Evolutionary conservation across 31 red algal species (phyloP).

Genomic region (Odonthalia washingtoniensis): DNA sequence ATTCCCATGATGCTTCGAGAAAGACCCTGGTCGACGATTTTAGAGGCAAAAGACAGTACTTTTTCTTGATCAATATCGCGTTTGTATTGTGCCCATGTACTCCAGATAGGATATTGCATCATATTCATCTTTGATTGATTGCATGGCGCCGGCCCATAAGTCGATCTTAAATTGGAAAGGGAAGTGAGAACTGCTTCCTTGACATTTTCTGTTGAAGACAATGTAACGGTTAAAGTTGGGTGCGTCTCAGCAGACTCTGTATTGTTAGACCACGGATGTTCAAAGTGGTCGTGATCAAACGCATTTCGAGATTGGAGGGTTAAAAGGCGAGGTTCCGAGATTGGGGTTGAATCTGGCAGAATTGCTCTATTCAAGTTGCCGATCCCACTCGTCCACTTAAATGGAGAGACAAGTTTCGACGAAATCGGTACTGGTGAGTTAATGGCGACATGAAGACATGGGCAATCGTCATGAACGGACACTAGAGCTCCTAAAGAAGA

Average conservation of each 20-base stretch:
- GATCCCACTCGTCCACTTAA: conserved; percentile 71
- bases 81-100: conserved; percentile 93
- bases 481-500: conserved; percentile 62
- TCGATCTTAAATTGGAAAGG: conserved; percentile 12
- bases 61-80: conserved; percentile 78
- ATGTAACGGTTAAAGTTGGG: conserved; percentile 54
- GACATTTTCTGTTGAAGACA: conserved; percentile 45
- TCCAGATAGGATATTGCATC: conserved; percentile 90
- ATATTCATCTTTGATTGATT: conserved; percentile 32
- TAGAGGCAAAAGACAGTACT: conserved; percentile 79
- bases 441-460: conserved; percentile 82
- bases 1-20: conserved; percentile 86
- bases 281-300: conserved; percentile 59
- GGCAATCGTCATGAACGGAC: conserved; percentile 62
- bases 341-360: conserved; percentile 30
- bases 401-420: neutral
- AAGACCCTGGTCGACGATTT: conserved; percentile 69
- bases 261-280: conserved; percentile 54
- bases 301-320: conserved; percentile 63
- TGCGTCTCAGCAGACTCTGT: neutral
- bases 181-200: conserved; percentile 50
- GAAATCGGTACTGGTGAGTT: conserved; percentile 44
- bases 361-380: conserved; percentile 72
- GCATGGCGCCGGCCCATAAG: conserved; percentile 34
- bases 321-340: neutral